Evolutionary conservation across 345 rosid genomes (phyloP).

Genomic region (Eucalyptus cladocalyx): DNA sequence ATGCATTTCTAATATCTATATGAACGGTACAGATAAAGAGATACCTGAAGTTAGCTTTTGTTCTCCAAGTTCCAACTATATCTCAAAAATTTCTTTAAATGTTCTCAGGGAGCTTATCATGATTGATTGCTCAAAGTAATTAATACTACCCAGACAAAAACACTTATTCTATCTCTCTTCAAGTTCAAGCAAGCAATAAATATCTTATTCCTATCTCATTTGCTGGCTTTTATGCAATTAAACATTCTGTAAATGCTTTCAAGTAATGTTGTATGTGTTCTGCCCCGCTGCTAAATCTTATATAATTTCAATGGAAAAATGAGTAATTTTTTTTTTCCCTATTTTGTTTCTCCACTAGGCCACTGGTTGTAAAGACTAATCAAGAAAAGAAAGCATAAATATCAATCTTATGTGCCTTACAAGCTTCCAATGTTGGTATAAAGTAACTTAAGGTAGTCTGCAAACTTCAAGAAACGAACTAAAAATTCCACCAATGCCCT

Average conservation of each 20-base stretch:
- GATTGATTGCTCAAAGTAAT: not conserved
- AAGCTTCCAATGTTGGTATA: not conserved
- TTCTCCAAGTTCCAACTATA: not conserved
- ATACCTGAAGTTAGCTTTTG: not conserved
- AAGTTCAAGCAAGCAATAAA: not conserved
- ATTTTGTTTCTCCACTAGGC: not conserved
- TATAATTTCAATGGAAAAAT: not conserved
- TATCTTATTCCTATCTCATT: not conserved
- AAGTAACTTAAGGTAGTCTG: not conserved
- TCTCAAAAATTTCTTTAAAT: not conserved
- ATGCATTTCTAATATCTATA: not conserved
- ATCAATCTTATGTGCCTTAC: not conserved
- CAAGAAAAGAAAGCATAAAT: not conserved
- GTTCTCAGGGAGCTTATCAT: not conserved
- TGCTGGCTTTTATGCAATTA: not conserved
- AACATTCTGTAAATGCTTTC: not conserved
- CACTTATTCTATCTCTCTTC: not conserved
- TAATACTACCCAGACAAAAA: not conserved
- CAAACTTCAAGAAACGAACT: not conserved
- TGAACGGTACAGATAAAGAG: not conserved
- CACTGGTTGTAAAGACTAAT: not conserved
- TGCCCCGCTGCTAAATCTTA: not conserved
- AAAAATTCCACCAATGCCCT: not conserved
- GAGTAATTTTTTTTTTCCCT: not conserved
- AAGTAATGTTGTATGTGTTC: not conserved